A percentile compares a stretch with the other conserved stretches of the same genome.
Conservation (phyloP, 768 basidiomycete genomes). For the Termitomyces sp. region DNA sequence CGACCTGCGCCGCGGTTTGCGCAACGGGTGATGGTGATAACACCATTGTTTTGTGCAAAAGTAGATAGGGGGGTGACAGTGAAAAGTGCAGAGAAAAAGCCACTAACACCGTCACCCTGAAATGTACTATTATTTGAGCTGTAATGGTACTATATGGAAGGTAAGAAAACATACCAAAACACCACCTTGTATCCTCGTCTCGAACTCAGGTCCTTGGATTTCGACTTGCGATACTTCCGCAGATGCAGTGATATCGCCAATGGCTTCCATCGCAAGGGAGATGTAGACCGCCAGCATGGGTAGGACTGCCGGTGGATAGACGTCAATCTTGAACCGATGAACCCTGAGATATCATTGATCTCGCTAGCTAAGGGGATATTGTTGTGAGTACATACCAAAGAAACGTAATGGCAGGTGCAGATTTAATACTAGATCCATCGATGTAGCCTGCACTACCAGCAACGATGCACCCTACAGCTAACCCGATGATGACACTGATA, state of each 20-base stretch:
- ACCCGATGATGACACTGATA: constrained; percentile 68
- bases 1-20: constrained; percentile 76
- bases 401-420: constrained; percentile 77
- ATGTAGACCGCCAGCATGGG: constrained; percentile 42
- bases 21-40: constrained; percentile 80
- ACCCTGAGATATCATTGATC: constrained; percentile 37
- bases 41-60: constrained; percentile 71
- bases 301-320: constrained; percentile 66
- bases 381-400: constrained; percentile 44
- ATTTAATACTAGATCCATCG: constrained; percentile 53
- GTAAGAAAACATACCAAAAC: constrained; percentile 42
- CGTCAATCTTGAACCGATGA: constrained; percentile 66
- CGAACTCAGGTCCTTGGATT: constrained; percentile 73
- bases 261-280: constrained; percentile 76
- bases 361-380: background rate
- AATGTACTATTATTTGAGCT: constrained; percentile 34
- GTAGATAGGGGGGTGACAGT: constrained; percentile 77
- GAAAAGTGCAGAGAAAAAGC: constrained; percentile 74
- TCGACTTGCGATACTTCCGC: constrained; percentile 75
- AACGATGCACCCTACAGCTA: constrained; percentile 76
- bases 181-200: constrained; percentile 79
- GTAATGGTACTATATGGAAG: constrained; percentile 26
- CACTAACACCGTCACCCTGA: constrained; percentile 74
- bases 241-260: constrained; percentile 79
- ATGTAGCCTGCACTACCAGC: constrained; percentile 78